These are phyloP conservation scores for Phyllostachys edulis DNA, from an alignment of 176 grass and related monocot genomes.

Conservation along the genomic window DNA sequence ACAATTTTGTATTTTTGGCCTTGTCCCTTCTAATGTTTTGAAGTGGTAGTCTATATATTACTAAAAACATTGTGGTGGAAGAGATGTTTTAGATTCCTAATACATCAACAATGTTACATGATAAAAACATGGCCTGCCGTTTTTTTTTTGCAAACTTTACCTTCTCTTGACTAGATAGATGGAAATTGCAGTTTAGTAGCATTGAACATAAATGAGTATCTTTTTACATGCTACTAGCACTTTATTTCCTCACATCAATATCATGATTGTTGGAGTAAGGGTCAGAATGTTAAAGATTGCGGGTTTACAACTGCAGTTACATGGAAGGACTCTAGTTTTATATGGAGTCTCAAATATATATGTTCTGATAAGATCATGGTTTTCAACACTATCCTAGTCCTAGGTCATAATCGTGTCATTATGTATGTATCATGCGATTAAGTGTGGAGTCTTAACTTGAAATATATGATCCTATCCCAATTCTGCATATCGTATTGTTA, in stretches of 20 bases:
- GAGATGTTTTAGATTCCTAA: constrained; percentile 10
- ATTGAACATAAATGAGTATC: neutral
- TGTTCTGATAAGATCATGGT: neutral
- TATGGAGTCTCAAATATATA: neutral
- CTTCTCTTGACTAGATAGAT: neutral
- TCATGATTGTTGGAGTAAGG: neutral
- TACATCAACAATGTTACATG: neutral
- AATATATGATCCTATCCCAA: neutral
- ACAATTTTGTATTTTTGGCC: neutral
- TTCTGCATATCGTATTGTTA: neutral
- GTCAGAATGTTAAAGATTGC: neutral
- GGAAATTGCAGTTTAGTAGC: neutral
- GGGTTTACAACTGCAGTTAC: constrained; percentile 2
- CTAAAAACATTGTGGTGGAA: constrained; percentile 5
- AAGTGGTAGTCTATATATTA: neutral
- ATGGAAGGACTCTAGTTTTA: constrained; percentile 17
- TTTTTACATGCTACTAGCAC: neutral
- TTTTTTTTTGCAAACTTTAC: constrained; percentile 4
- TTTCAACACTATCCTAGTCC: constrained; percentile 10
- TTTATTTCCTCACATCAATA: neutral
- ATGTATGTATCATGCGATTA: constrained; percentile 11
- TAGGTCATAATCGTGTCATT: constrained; percentile 2
- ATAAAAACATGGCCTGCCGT: neutral
- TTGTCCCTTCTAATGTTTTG: constrained; percentile 9
- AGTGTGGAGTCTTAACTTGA: neutral